These are phyloP conservation scores for Gracilaria domingensis DNA, from an alignment of 23 red algal species.

Conservation along the genomic window DNA sequence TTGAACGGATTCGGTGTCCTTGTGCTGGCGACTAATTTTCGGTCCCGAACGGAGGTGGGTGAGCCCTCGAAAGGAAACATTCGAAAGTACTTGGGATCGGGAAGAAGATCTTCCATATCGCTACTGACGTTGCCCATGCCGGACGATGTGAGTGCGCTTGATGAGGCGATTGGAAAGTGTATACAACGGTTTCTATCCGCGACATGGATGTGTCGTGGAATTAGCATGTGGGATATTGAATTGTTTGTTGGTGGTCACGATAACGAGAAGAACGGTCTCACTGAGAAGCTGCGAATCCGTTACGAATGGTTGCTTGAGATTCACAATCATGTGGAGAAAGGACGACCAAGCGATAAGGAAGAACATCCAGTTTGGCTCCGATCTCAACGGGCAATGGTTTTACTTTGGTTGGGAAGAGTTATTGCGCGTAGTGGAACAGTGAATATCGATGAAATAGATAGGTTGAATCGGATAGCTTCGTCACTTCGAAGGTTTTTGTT, in stretches of 20 bases:
- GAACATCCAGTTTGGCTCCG: background rate
- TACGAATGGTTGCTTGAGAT: background rate
- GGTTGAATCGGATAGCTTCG: background rate
- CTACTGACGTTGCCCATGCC: constrained; percentile 11
- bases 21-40: constrained; percentile 5
- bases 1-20: constrained; percentile 23
- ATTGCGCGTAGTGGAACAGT: background rate
- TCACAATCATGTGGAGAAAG: constrained; percentile 5
- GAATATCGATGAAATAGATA: background rate
- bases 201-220: constrained; percentile 22
- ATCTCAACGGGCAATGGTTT: constrained; percentile 18
- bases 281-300: background rate
- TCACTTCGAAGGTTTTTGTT: background rate
- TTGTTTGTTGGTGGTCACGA: constrained; percentile 21
- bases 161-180: constrained; percentile 4
- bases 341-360: background rate
- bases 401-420: constrained; percentile 6
- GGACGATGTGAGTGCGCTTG: constrained; percentile 8
- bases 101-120: constrained; percentile 9
- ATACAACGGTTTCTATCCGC: constrained; percentile 13
- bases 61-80: constrained; percentile 24
- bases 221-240: constrained; percentile 57
- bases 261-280: background rate
- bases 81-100: constrained; percentile 21
- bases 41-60: constrained; percentile 21